Conservation (phyloP, 371 early-diverging fungal genomes). For the Mortierella sp. region DNA sequence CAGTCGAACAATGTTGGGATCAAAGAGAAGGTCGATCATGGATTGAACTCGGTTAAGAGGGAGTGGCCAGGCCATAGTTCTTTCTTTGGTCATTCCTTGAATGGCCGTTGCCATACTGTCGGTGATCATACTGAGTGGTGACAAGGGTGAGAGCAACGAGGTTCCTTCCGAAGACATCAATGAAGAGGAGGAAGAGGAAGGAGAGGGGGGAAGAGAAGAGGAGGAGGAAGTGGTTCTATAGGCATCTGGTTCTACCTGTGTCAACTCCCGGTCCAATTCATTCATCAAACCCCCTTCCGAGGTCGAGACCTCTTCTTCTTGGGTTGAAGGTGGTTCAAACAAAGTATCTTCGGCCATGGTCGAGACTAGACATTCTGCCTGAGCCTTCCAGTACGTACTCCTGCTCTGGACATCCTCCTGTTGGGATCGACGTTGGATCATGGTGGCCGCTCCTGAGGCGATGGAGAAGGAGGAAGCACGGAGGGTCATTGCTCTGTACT, state of each 20-base stretch:
- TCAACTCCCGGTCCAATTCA: neutral
- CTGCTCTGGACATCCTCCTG: slow-evolving; percentile 14
- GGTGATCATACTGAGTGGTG: neutral
- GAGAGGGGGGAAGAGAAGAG: neutral
- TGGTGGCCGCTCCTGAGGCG: too few species aligned
- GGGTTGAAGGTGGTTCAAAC: slow-evolving; percentile 12
- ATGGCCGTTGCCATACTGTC: neutral
- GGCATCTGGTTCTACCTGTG: neutral
- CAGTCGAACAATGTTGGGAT: slow-evolving; percentile 33
- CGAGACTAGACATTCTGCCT: slow-evolving; percentile 31
- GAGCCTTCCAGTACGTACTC: slow-evolving; percentile 34
- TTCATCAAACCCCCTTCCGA: neutral
- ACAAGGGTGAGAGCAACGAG: neutral
- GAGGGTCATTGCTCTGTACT: too few species aligned
- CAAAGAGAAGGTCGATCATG: slow-evolving; percentile 41
- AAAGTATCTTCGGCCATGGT: slow-evolving; percentile 22
- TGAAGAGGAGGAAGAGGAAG: neutral
- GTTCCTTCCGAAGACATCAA: neutral
- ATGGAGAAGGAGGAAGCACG: too few species aligned
- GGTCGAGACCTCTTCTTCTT: neutral
- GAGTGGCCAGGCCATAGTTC: slow-evolving; percentile 5
- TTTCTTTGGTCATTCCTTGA: too few species aligned
- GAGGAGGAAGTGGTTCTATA: neutral
- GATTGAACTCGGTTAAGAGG: slow-evolving; percentile 30
- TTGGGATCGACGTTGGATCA: too few species aligned